Percentiles rank a stretch among this genome's conserved stretches.
phyloP scores from a whole-genome alignment of 805 yeast species.

The Myxozyma neotropica region DNA sequence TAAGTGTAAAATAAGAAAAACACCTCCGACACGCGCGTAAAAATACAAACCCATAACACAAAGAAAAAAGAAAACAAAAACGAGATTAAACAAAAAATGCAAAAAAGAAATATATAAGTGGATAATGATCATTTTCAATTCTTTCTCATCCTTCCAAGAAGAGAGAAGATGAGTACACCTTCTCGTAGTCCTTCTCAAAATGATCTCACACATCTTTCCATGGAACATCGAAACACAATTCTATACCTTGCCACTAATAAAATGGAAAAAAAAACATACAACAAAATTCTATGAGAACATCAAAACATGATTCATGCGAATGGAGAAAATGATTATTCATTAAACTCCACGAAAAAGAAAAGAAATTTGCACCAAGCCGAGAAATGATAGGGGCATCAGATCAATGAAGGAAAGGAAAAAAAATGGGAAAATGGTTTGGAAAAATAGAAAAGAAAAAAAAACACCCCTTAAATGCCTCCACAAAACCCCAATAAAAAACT shows the following conservation, averaged over 20 bases:
- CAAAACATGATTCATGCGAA: conserved; percentile 10
- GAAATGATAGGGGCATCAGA: background rate
- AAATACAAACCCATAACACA: conserved; percentile 2
- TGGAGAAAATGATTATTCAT: conserved; percentile 1
- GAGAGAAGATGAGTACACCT: too few relatives aligned
- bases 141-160: background rate
- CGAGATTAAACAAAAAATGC: background rate
- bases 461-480: conserved; percentile 15
- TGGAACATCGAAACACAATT: background rate
- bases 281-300: background rate
- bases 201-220: background rate
- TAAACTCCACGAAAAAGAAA: background rate
- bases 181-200: background rate
- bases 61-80: background rate
- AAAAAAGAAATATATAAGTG: background rate
- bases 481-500: background rate
- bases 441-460: conserved; percentile 1
- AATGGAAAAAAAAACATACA: background rate
- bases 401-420: background rate
- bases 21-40: conserved; percentile 9
- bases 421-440: background rate
- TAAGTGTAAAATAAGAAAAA: background rate
- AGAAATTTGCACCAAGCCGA: background rate
- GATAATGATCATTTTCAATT: background rate
- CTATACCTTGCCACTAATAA: background rate